Percentiles rank a stretch among this genome's conserved stretches.
phyloP scores from a whole-genome alignment of 306 rosid species.

The Prunus campanulata region DNA sequence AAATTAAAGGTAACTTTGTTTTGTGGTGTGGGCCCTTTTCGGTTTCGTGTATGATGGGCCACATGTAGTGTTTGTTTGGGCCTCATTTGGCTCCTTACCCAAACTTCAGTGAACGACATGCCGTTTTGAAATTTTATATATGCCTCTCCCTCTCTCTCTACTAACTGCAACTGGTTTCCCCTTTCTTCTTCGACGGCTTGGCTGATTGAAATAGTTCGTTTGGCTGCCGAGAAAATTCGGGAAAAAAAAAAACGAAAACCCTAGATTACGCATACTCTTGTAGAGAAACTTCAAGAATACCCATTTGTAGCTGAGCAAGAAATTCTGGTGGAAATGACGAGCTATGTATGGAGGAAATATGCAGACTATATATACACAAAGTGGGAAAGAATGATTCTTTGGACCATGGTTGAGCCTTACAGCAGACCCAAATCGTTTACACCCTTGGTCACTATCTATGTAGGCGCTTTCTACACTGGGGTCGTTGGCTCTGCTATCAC shows the following conservation, averaged over 20 bases:
- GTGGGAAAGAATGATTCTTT: conserved; percentile 82
- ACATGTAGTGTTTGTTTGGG: too few species aligned
- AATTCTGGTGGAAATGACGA: conserved; percentile 46
- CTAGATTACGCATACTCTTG: background rate
- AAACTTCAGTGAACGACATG: too few species aligned
- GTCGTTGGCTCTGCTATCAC: conserved; percentile 83
- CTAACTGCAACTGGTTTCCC: background rate
- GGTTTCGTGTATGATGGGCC: too few species aligned
- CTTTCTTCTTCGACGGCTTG: background rate
- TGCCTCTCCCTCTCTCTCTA: too few species aligned
- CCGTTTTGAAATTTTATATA: too few species aligned
- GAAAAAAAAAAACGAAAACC: background rate
- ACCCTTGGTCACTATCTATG: conserved; percentile 67
- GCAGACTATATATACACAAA: conserved; percentile 77
- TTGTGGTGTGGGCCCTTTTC: too few species aligned
- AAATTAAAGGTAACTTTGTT: too few species aligned
- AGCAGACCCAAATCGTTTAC: conserved; percentile 77
- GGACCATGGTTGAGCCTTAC: conserved; percentile 90
- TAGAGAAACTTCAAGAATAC: background rate
- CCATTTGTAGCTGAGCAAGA: conserved; percentile 7
- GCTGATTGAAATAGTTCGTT: background rate
- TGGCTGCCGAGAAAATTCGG: background rate
- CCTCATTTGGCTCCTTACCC: too few species aligned
- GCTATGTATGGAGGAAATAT: conserved; percentile 79
- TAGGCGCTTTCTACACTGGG: conserved; percentile 82